Evolutionary conservation across 305 asterid genomes (phyloP).

Genomic region (Fraxinus xanthoxyloides): DNA sequence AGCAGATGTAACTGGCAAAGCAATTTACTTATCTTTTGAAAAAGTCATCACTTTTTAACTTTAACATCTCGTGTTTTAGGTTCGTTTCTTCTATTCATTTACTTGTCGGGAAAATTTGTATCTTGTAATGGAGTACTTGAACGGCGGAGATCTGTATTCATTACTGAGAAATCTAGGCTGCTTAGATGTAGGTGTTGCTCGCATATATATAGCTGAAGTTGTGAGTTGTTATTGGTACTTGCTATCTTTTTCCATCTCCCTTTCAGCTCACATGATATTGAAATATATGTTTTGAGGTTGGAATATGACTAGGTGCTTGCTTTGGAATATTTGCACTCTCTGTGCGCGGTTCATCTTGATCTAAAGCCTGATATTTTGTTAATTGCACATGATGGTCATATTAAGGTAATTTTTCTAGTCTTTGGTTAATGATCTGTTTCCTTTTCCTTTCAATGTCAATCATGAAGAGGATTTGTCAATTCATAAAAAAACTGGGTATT

Average conservation of each 20-base stretch:
- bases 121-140: no score
- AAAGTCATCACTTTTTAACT: slow-evolving; percentile 26
- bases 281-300: not conserved
- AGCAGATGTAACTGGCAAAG: slow-evolving; percentile 40
- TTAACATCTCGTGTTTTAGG: slow-evolving; percentile 3
- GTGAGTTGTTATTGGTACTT: not conserved
- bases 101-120: no score
- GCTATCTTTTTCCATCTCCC: not conserved
- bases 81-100: no score
- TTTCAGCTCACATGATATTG: not conserved
- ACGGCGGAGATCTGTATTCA: not conserved
- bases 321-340: not conserved
- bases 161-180: not conserved
- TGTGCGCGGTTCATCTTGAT: not conserved
- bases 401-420: not conserved
- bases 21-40: slow-evolving; percentile 22
- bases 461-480: not conserved
- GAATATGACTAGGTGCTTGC: not conserved
- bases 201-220: no score
- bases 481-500: not conserved
- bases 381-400: not conserved
- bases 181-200: not conserved
- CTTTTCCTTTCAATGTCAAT: not conserved
- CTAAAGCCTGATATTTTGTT: not conserved
- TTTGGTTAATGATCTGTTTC: not conserved